Base-by-base conservation (phyloP, 2,329 filamentous ascomycete genomes). In the Neofusicoccum ribis region DNA sequence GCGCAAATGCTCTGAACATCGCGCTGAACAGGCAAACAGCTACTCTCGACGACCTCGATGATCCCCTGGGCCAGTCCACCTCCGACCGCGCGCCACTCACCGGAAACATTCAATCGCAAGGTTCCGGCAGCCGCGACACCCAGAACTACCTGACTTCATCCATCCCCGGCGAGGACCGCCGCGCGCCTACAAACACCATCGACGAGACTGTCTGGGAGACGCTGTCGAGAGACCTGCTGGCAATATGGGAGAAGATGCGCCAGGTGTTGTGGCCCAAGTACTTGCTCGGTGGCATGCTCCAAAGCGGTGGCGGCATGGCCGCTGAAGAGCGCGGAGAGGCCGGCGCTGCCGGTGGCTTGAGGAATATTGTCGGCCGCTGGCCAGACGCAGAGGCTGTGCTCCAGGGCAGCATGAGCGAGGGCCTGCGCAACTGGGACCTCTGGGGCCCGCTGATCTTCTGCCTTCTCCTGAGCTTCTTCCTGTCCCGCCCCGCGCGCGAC, bases 191-290 rank as follows among this genome's bases (percentile, higher is more conserved):
- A 70, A 96, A 96, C 80, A 99, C 95, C 51, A 96, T 99, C 77
- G 95, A 99, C 78, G 95, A 99, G 81, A 89, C 89, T 1, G 95
- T 99, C 46, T 99, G 95, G 95, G 92, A 94, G 49, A 99, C 95
- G n/a, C 83, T 99, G 67, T 92, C 91, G 61, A 90, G 95, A 70
- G 95, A 99, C 78, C 82, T 99, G 69, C 80, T 94, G 7, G 95
- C 93, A 31, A 92, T 98, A 41, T 98, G 95, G 94, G 91, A 92
- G 80, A 99, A 99, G 85, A 92, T 99, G 89, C 89, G 91, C 78
- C 94, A 97, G 83, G 95, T 99, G 44, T 87, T 99, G 67, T 99
- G 92, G 80, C 95, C 95, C 17, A 93, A 93, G 74, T 98, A 98
- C 81, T 85, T 99, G 56, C 89, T 99, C 27, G 87, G 87, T 46